A percentile compares a stretch with the other conserved stretches of the same genome.
phyloP scores from a whole-genome alignment of 805 yeast genomes.

The Hanseniaspora valbyensis region DNA sequence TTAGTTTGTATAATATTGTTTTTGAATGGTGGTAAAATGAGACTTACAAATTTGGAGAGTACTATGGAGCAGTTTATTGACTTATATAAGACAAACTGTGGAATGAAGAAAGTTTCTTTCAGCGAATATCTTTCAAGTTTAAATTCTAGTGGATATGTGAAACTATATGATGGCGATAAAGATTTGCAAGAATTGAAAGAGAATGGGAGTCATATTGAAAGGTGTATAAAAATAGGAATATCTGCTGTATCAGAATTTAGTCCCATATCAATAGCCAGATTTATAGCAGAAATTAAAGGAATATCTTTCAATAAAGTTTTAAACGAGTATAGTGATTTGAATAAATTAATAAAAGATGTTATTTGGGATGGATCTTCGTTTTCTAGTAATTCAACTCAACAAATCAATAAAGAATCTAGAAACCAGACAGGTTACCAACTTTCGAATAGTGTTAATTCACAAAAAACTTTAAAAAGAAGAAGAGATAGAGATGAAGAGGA shows the following conservation, averaged over 20 bases:
- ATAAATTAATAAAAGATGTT: not conserved
- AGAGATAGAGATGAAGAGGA: too few relatives aligned
- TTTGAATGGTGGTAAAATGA: conserved; percentile 11
- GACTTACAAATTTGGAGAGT: not conserved
- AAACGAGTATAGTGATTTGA: not conserved
- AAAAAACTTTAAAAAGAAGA: too few relatives aligned
- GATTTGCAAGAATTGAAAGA: not conserved
- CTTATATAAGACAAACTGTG: conserved; percentile 1
- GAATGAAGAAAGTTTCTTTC: not conserved
- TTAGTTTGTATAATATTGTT: not conserved
- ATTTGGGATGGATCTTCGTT: too few relatives aligned
- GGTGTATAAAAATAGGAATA: conserved; percentile 4
- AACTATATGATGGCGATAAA: conserved; percentile 5
- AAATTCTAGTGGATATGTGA: conserved; percentile 1
- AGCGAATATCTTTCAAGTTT: not conserved
- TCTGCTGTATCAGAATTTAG: conserved; percentile 6
- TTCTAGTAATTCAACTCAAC: too few relatives aligned
- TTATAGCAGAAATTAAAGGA: conserved; percentile 7
- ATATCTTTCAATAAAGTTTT: conserved; percentile 3
- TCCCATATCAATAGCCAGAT: conserved; percentile 2
- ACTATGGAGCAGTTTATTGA: conserved; percentile 6
- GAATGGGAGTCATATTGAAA: not conserved
- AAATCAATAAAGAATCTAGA: too few relatives aligned
- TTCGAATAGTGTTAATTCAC: too few relatives aligned
- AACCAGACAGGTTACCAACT: too few relatives aligned